Base-by-base conservation (phyloP, 148 eudicot species). In the Chenopodium berlandieri region DNA sequence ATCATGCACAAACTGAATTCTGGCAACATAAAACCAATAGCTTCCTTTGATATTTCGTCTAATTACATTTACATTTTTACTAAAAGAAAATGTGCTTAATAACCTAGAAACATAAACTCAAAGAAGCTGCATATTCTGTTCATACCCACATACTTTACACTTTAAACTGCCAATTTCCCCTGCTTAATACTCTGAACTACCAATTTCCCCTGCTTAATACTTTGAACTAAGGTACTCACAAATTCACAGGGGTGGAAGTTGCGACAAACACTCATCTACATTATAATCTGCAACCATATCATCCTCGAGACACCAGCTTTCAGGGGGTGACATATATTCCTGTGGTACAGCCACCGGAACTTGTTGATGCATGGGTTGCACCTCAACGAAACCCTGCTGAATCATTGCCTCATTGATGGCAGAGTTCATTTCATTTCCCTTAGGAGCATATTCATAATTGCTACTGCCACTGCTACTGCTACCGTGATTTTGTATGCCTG, bases 261-360 rank as follows among this genome's bases (percentile, higher is more conserved):
- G 60, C 58, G 71, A 75, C 13, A 75, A 46, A 31, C 71, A 27
- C 1, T 74, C 79, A 3, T 76, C 7, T 3, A 67, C 48, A 12
- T 6, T 1, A 20, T 12, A 67, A 34, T 66, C 75, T 22, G n/a
- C 4, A 40, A 12, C 65, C 32, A 50, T 0, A 11, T 73, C 78
- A 13, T 76, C 78, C 3, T 64, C 76, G 11, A 80, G 5, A 56
- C 63, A 46, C 73, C 79, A 79, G 44, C 69, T 83, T 1, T 30
- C 37, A 7, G 60, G 75, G 4, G 80, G 83, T 20, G 76, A 56
- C 47, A 47, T 14, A 34, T 69, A 16, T 17, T 32, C 46, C 73
- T 30, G 13, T 30, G 73, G n/a, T 14, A 14, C 10, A 69, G 34
- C 8, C 22, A 69, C 9, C 17, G 22, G 44, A 46, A 17, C 8